Evolutionary conservation across 441 rosid species (phyloP).

Genomic region (Heliophila coronopifolia): DNA sequence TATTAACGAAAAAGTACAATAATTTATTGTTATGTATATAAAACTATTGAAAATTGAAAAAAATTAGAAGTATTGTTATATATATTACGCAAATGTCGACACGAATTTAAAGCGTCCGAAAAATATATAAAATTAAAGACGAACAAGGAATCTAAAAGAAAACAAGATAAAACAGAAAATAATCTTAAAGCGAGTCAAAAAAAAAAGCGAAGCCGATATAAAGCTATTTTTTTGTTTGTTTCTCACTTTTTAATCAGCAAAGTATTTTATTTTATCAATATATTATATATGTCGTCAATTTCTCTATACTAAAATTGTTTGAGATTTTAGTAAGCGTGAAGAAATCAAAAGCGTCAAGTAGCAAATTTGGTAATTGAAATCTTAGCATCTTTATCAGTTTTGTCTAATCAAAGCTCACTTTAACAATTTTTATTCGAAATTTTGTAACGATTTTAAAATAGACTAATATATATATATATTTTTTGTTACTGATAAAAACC

Average conservation of each 20-base stretch:
- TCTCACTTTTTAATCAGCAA: not conserved
- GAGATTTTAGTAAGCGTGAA: conserved; percentile 4
- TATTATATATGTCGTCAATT: not conserved
- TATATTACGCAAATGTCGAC: too few relatives aligned
- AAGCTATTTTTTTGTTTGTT: conserved; percentile 4
- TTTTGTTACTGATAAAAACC: not conserved
- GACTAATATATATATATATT: not conserved
- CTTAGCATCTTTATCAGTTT: conserved; percentile 2
- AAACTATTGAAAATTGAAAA: too few relatives aligned
- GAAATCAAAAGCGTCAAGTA: conserved; percentile 17
- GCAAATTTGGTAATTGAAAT: conserved; percentile 17
- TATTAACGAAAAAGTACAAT: too few relatives aligned
- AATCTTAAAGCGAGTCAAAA: conserved; percentile 1
- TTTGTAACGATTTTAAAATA: conserved; percentile 2
- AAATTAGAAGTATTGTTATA: too few relatives aligned
- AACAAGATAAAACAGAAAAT: not conserved
- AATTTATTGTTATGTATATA: too few relatives aligned
- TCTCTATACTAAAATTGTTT: not conserved
- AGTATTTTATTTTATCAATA: not conserved
- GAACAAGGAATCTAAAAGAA: conserved; percentile 11
- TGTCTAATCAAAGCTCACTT: conserved; percentile 12
- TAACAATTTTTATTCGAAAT: not conserved
- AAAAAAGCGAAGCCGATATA: conserved; percentile 4
- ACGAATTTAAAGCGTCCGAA: not conserved
- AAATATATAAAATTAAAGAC: not conserved